Percentiles rank a stretch among this genome's conserved stretches.
Conservation (phyloP, 1,139 yeast genomes). For the Zygoascus meyerae region DNA sequence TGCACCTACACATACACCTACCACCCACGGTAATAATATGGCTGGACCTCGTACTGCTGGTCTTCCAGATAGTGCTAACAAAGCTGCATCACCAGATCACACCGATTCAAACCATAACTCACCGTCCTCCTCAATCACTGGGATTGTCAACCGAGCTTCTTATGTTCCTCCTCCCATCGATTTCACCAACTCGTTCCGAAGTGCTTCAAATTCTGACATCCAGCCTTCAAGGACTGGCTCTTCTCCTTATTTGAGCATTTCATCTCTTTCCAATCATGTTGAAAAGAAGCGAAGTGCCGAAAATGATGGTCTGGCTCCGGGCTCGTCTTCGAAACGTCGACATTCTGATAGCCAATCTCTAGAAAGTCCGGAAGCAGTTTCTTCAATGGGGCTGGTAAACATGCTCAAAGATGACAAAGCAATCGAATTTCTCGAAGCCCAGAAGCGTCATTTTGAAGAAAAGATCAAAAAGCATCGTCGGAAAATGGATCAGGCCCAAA, state of each 20-base stretch:
- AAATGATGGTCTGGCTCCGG: background rate
- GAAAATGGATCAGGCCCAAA: constrained; percentile 25
- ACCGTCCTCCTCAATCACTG: constrained; percentile 5
- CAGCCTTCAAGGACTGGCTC: background rate
- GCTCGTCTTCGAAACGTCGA: background rate
- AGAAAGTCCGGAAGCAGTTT: background rate
- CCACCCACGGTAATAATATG: background rate
- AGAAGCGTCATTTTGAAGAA: constrained; percentile 30
- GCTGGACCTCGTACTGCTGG: background rate
- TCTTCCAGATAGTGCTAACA: background rate
- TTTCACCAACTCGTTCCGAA: constrained; percentile 30
- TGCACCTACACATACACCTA: background rate
- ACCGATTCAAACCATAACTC: background rate
- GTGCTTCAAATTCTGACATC: constrained; percentile 1
- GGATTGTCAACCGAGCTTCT: constrained; percentile 10
- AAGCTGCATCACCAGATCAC: background rate
- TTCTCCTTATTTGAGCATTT: constrained; percentile 13
- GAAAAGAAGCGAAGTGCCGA: background rate
- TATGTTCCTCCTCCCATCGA: constrained; percentile 31
- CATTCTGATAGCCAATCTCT: background rate
- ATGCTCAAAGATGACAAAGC: constrained; percentile 5
- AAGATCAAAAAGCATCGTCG: constrained; percentile 27
- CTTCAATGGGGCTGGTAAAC: background rate
- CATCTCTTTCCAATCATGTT: constrained; percentile 16
- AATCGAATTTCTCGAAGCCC: constrained; percentile 30